Evolutionary conservation across 2,329 filamentous ascomycete genomes (phyloP).

Genomic region (Sarocladiaceae sp.): DNA sequence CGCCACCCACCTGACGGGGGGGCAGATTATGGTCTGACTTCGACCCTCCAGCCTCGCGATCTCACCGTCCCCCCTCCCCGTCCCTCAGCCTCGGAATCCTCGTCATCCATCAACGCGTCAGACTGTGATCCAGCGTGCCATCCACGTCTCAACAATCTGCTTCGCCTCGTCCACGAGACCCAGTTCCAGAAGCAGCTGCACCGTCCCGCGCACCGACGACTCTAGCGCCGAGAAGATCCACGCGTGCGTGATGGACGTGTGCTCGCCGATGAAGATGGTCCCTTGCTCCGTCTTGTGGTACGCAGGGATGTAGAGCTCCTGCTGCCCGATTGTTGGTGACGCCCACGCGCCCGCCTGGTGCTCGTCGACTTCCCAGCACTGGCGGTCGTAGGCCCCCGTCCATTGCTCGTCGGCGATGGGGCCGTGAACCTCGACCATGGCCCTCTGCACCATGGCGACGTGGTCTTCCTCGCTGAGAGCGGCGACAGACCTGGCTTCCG

Average conservation of each 20-base stretch:
- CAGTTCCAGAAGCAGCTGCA: slow-evolving; percentile 51
- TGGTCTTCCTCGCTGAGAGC: slow-evolving; percentile 18
- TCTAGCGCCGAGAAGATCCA: slow-evolving; percentile 65
- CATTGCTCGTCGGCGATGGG: slow-evolving; percentile 36
- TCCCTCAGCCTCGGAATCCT: slow-evolving; percentile 11
- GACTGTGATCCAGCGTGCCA: slow-evolving; percentile 17
- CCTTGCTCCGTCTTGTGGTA: slow-evolving; percentile 63
- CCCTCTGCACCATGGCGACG: slow-evolving; percentile 43
- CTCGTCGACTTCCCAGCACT: slow-evolving; percentile 60
- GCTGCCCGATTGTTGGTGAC: slow-evolving; percentile 54
- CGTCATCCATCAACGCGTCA: neutral
- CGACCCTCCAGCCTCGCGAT: no score
- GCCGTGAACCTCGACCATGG: slow-evolving; percentile 62
- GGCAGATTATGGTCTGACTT: neutral
- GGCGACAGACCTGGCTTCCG: slow-evolving; percentile 25
- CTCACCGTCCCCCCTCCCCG: slow-evolving; percentile 15
- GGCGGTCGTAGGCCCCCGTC: slow-evolving; percentile 57
- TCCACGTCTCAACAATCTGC: slow-evolving; percentile 17
- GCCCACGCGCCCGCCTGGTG: slow-evolving; percentile 59
- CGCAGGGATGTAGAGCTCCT: slow-evolving; percentile 64
- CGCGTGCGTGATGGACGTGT: slow-evolving; percentile 65
- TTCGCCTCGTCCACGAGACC: slow-evolving; percentile 20
- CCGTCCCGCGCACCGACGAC: slow-evolving; percentile 57
- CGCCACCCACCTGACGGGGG: neutral
- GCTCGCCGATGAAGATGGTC: slow-evolving; percentile 64